Base-by-base conservation (phyloP, 371 early-diverging fungal species). In the Mucor lusitanicus region DNA sequence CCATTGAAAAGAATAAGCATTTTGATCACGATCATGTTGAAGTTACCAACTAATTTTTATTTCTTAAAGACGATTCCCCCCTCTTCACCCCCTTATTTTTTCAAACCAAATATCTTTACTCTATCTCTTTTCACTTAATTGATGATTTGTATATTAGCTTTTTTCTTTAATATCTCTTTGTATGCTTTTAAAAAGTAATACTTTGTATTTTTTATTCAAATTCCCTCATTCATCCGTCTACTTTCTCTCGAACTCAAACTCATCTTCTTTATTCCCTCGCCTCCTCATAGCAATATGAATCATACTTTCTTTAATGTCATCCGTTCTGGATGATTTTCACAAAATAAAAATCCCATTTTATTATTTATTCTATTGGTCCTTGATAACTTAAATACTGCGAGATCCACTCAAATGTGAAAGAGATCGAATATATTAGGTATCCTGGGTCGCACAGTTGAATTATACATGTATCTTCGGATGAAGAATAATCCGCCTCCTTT, bases 11-110 rank as follows among this genome's bases (percentile, higher is more conserved):
- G 55, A 30, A 27, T 19, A 55, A 55, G 55, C 27, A 55, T 5
- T 55, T 55, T 19, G 32, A 55, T 32, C 55, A 55, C 32, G 55
- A 55, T 32, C 55, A 55, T 55, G 55, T 55, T 55, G 55, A 55
- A 55, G 55, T 55, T 27, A 28, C 55, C 55, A 55, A 55, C 17
- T 55, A 55, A 32, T 30, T 55, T 55, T 32, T 30, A 27, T 7
- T 32, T 55, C 28, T 55, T 30, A 55, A 55, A 55, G 55, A 55
- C 32, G 55, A 55, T 55, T 55, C 55, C 55, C 55, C 27, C 13
- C 11, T 15, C n/a, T 55, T 19, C 13, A 30, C 32, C 28, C 30
- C 15, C 15, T 55, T 19, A 19, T 44, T 44, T 44, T 44, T 19
- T 37, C 37, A 37, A 44, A 44, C 19, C 8, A 28, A 55, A 30